A percentile compares a stretch with the other conserved stretches of the same genome.
Conservation (phyloP, 1,139 yeast species). For the Suhomyces anneliseae region DNA sequence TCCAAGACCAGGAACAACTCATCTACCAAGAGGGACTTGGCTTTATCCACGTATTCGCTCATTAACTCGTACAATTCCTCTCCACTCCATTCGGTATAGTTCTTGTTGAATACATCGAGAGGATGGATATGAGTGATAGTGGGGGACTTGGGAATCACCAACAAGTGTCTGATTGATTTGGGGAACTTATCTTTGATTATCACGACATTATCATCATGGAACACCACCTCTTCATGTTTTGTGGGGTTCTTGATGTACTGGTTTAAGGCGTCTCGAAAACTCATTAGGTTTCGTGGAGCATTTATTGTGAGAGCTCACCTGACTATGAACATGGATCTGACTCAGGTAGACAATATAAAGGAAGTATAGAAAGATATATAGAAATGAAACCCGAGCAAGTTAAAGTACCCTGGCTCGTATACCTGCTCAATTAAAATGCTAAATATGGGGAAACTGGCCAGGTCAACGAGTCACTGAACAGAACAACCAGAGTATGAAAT, state of each 20-base stretch:
- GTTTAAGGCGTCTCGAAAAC: slow-evolving; percentile 36
- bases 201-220: slow-evolving; percentile 54
- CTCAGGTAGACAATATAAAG: too few relatives aligned
- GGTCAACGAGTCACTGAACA: too few relatives aligned
- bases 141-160: slow-evolving; percentile 57
- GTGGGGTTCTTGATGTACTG: slow-evolving; percentile 34
- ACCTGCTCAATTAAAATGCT: too few relatives aligned
- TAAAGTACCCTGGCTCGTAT: too few relatives aligned
- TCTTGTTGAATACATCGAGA: slow-evolving; percentile 45
- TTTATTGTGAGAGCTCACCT: too few relatives aligned
- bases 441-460: too few relatives aligned
- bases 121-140: slow-evolving; percentile 51
- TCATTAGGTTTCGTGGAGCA: slow-evolving; percentile 21
- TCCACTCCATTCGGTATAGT: slow-evolving; percentile 17
- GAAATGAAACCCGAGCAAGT: too few relatives aligned
- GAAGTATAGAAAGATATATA: too few relatives aligned
- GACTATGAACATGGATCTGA: too few relatives aligned
- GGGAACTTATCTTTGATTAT: slow-evolving; percentile 65
- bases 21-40: slow-evolving; percentile 40
- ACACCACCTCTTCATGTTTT: slow-evolving; percentile 19
- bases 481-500: too few relatives aligned
- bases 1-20: slow-evolving; percentile 25
- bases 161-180: slow-evolving; percentile 59
- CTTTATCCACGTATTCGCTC: slow-evolving; percentile 40
- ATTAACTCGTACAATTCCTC: slow-evolving; percentile 32